Evolutionary conservation across 2,329 filamentous ascomycete species (phyloP).

Genomic region (Aureobasidium pullulans): DNA sequence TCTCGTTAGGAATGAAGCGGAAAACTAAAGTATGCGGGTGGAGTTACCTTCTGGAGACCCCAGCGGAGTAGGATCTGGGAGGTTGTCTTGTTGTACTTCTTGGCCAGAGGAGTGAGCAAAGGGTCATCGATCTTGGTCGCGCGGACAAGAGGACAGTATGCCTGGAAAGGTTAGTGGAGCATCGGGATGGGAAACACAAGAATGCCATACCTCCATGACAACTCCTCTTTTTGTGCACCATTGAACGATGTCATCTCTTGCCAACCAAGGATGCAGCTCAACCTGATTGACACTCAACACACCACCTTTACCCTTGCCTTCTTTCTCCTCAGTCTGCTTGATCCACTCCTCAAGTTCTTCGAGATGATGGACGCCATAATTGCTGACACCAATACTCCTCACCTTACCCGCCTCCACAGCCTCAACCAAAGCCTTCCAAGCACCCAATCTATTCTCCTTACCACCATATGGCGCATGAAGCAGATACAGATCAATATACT

Average conservation of each 20-base stretch:
- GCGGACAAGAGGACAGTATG: constrained; percentile 41
- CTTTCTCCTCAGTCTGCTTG: constrained; percentile 56
- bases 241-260: constrained; percentile 66
- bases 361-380: constrained; percentile 50
- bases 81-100: constrained; percentile 52
- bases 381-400: constrained; percentile 46
- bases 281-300: constrained; percentile 78
- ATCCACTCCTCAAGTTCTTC: constrained; percentile 48
- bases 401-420: constrained; percentile 46
- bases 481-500: constrained; percentile 41
- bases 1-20: background rate
- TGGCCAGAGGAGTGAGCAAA: constrained; percentile 41
- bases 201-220: constrained; percentile 31
- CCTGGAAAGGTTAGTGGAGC: constrained; percentile 19
- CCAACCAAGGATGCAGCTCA: constrained; percentile 85
- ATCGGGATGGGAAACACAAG: background rate
- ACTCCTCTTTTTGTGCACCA: constrained; percentile 59
- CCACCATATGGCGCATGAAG: constrained; percentile 49
- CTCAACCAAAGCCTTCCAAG: constrained; percentile 49
- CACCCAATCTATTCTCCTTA: constrained; percentile 40
- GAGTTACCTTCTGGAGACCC: constrained; percentile 50
- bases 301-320: constrained; percentile 56
- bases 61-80: constrained; percentile 54
- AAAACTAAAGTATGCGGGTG: background rate
- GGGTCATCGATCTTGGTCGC: constrained; percentile 46